Conservation (phyloP, 2,329 filamentous ascomycete species). For the Apiospora arundinis region DNA sequence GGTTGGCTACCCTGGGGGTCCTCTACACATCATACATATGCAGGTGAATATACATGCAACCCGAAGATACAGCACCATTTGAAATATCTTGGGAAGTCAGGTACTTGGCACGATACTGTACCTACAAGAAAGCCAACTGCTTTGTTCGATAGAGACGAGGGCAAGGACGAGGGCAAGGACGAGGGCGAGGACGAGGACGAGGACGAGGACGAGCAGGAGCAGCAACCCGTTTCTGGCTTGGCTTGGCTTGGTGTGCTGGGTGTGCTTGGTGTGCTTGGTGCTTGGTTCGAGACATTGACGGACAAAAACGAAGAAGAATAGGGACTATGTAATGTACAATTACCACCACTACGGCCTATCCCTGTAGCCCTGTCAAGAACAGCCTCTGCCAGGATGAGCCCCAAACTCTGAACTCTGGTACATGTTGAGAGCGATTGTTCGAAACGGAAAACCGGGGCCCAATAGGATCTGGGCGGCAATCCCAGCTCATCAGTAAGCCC, state of each 20-base stretch:
- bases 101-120: background rate
- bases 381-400: conserved; percentile 17
- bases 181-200: too few species aligned
- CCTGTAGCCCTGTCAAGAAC: conserved; percentile 15
- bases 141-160: background rate
- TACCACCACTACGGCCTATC: background rate
- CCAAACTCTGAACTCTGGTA: conserved; percentile 12
- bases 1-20: background rate
- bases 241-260: background rate
- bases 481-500: conserved; percentile 5
- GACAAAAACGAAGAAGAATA: background rate
- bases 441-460: conserved; percentile 15
- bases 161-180: too few species aligned
- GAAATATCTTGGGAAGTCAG: too few species aligned
- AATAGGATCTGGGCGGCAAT: conserved; percentile 8
- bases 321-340: background rate
- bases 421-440: conserved; percentile 4
- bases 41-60: background rate
- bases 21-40: background rate
- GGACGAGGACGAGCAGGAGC: too few species aligned
- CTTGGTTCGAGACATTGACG: background rate
- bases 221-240: conserved; percentile 6
- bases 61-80: background rate
- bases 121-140: background rate
- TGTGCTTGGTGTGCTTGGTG: background rate